These are phyloP conservation scores for Domatiomyces globalis DNA, from an alignment of 2,329 filamentous ascomycete genomes.

Conservation along the genomic window DNA sequence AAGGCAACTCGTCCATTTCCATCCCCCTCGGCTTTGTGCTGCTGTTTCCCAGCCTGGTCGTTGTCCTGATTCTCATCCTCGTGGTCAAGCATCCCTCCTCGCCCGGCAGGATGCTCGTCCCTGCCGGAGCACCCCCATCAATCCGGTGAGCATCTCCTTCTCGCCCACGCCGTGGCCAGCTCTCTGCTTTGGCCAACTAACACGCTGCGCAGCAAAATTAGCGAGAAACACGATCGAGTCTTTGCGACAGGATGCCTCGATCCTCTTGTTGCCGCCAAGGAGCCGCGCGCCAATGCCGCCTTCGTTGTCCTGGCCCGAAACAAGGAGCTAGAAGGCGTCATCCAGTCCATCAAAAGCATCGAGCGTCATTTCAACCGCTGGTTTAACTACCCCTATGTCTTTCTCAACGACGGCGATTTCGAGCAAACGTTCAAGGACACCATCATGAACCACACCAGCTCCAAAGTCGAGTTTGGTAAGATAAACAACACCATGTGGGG, in stretches of 20 bases:
- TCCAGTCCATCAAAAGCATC: constrained; percentile 94
- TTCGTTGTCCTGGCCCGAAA: constrained; percentile 94
- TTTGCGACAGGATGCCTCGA: constrained; percentile 83
- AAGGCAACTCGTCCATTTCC: constrained; percentile 81
- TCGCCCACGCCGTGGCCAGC: constrained; percentile 7
- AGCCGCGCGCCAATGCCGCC: constrained; percentile 77
- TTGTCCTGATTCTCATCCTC: constrained; percentile 78
- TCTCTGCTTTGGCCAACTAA: constrained; percentile 2
- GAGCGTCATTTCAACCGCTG: constrained; percentile 98
- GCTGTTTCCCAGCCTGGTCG: constrained; percentile 79
- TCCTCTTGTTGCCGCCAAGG: constrained; percentile 53
- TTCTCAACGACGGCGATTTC: constrained; percentile 95
- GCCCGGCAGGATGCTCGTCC: constrained; percentile 69
- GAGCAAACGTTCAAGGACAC: constrained; percentile 84
- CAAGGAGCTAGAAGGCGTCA: constrained; percentile 87
- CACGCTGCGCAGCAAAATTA: constrained; percentile 59
- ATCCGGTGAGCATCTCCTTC: constrained; percentile 54
- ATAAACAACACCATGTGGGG: constrained; percentile 89
- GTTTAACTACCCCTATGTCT: constrained; percentile 98
- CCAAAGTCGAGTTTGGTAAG: constrained; percentile 79
- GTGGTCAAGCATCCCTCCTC: constrained; percentile 79
- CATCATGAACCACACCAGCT: constrained; percentile 79
- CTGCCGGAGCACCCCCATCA: constrained; percentile 70
- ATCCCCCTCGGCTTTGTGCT: constrained; percentile 86
- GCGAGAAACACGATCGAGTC: constrained; percentile 91